These are phyloP conservation scores for Tolypocladium album DNA, from an alignment of 2,329 filamentous ascomycete species.

Conservation along the genomic window DNA sequence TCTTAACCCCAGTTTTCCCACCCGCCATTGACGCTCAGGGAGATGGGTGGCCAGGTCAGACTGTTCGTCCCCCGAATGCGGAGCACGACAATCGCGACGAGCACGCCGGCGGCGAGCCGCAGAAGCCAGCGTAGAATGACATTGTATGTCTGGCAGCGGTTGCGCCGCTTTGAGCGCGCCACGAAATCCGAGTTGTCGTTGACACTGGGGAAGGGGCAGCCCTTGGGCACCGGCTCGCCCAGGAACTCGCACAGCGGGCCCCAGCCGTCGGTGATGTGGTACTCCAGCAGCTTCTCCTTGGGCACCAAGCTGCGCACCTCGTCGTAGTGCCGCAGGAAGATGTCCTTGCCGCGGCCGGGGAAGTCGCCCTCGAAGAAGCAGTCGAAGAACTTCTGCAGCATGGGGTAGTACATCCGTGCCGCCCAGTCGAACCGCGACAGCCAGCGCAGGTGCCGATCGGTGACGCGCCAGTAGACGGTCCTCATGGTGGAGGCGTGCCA, in stretches of 20 bases:
- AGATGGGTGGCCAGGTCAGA: not conserved
- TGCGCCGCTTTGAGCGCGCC: constrained; percentile 17
- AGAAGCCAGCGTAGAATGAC: constrained; percentile 15
- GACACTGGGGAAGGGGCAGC: constrained; percentile 22
- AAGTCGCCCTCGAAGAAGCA: constrained; percentile 60
- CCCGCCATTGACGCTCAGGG: not conserved
- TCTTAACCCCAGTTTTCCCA: not conserved
- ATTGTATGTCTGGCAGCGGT: constrained; percentile 24
- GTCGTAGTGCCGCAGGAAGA: constrained; percentile 36
- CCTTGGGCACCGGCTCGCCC: constrained; percentile 21
- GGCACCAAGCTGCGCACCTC: constrained; percentile 20
- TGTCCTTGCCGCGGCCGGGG: constrained; percentile 51
- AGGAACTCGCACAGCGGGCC: constrained; percentile 24
- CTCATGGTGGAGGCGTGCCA: constrained; percentile 54
- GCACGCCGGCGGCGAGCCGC: constrained; percentile 6
- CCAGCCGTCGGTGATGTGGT: constrained; percentile 23
- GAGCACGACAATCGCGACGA: constrained; percentile 5
- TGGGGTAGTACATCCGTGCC: constrained; percentile 57
- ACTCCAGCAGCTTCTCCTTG: constrained; percentile 22
- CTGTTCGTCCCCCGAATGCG: not conserved
- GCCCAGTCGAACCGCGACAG: constrained; percentile 43
- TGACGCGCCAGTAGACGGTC: constrained; percentile 57
- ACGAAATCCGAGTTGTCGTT: constrained; percentile 25
- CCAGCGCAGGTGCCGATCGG: constrained; percentile 42
- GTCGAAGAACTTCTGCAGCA: constrained; percentile 60